phyloP scores from a whole-genome alignment of 352 stramenopile species.

The Pythium utonaiense region DNA sequence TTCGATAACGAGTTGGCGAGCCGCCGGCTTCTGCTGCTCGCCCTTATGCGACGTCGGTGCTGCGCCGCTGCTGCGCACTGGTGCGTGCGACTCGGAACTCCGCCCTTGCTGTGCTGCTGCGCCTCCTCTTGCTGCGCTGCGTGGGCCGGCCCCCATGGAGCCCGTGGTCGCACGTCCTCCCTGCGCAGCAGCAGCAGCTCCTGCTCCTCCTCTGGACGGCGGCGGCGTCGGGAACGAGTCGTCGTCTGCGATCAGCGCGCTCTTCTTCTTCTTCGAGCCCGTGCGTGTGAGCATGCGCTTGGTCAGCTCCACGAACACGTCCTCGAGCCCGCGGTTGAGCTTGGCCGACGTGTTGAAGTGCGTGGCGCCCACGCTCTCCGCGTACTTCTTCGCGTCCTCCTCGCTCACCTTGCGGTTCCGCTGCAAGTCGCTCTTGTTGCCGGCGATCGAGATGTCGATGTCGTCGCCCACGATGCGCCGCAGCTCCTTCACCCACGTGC shows the following conservation, averaged over 20 bases:
- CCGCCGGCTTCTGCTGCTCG: background rate
- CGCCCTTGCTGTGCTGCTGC: background rate
- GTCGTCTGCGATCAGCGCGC: slow-evolving; percentile 75
- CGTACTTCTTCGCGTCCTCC: slow-evolving; percentile 81
- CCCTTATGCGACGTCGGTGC: slow-evolving; percentile 1
- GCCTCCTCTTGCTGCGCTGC: background rate
- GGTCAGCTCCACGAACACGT: slow-evolving; percentile 89
- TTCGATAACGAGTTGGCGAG: slow-evolving; percentile 14
- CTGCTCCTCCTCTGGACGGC: background rate
- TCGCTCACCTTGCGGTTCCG: slow-evolving; percentile 85
- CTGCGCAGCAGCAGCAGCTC: too few species aligned
- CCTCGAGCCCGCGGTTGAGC: slow-evolving; percentile 88
- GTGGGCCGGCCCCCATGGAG: background rate
- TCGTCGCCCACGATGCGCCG: slow-evolving; percentile 88
- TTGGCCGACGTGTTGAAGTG: slow-evolving; percentile 92
- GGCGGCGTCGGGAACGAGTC: slow-evolving; percentile 46
- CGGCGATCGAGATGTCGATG: slow-evolving; percentile 90
- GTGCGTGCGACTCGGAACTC: slow-evolving; percentile 21
- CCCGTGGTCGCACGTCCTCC: slow-evolving; percentile 9
- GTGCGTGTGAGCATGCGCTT: slow-evolving; percentile 76
- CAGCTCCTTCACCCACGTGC: slow-evolving; percentile 92
- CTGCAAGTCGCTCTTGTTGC: slow-evolving; percentile 92
- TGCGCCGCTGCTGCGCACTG: background rate
- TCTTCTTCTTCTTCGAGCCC: slow-evolving; percentile 74
- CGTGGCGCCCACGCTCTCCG: slow-evolving; percentile 79